phyloP scores from a whole-genome alignment of 2,329 filamentous ascomycete genomes.

The Periconia sp. region DNA sequence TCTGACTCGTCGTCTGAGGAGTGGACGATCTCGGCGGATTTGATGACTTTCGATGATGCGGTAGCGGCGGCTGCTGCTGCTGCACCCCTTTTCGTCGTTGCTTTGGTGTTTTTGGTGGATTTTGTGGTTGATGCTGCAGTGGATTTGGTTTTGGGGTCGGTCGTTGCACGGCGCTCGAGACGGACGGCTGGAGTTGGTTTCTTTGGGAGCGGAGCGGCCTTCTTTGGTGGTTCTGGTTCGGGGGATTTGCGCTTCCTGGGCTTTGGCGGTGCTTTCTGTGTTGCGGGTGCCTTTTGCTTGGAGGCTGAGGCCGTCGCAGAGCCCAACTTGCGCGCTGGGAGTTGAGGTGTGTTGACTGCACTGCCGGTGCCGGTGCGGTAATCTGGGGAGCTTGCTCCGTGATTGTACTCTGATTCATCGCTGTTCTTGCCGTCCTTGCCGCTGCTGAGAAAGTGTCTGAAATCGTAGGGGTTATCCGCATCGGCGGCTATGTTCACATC shows the following conservation, averaged over 20 bases:
- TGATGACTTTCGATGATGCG: conserved; percentile 35
- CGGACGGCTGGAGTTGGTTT: conserved; percentile 35
- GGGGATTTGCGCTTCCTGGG: conserved; percentile 35
- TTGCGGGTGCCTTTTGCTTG: conserved; percentile 10
- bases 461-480: conserved; percentile 52
- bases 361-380: conserved; percentile 30
- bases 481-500: conserved; percentile 44
- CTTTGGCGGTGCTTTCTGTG: conserved; percentile 11
- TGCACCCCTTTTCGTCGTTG: conserved; percentile 17
- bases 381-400: conserved; percentile 29
- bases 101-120: conserved; percentile 4
- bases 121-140: background rate
- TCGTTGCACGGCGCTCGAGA: conserved; percentile 40
- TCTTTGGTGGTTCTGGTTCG: conserved; percentile 19
- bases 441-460: conserved; percentile 47
- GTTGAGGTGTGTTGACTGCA: conserved; percentile 31
- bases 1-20: conserved; percentile 32
- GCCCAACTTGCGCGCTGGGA: conserved; percentile 19
- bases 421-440: conserved; percentile 34
- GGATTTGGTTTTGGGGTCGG: background rate
- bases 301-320: conserved; percentile 8
- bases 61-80: conserved; percentile 21
- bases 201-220: conserved; percentile 17
- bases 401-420: conserved; percentile 34
- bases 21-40: conserved; percentile 34